Base-by-base conservation (phyloP, 495 filamentous ascomycete species). In the Penicillium silybi region DNA sequence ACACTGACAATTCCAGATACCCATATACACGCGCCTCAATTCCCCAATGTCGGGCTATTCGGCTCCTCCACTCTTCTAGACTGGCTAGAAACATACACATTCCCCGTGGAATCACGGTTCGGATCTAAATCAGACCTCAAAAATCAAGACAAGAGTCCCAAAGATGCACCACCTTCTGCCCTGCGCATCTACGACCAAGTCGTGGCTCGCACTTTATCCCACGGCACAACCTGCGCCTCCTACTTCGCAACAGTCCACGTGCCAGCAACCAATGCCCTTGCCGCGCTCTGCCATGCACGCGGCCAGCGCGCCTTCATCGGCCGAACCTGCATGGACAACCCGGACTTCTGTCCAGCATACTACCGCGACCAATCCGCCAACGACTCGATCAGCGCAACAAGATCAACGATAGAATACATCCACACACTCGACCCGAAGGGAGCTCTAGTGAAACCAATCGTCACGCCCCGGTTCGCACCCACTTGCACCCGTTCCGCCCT, bases 61-160 rank as follows among this genome's bases (percentile, higher is more conserved):
- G 92, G 92, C 64, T 87, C 86, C 43, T 83, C 86, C 3, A 95
- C 90, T 16, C 82, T 98, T 39, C 80, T 98, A 19, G 83, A 89
- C 69, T 98, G 92, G 92, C 80, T 98, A 5, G 75, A 90, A 54
- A 89, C 76, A 4, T 98, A 98, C 73, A 98, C 92, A n/a, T 98
- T 95, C 69, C 92, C 92, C 0, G 79, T 95, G 48, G 92, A 97
- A 70, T 75, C 82, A 11, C 88, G 85, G 16, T 80, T 96, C 48
- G 60, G 70, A 4, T 50, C 41, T 43, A 49, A 55, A 17, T 55
- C 48, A 13, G 56, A 50, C 40, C 56, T 53, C 9, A 39, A 53
- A 3, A 56, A 56, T 22, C 32, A 50, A 15, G 34, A 46, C n/a
- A 62, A 34, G 19, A 46, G 56, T 43, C 47, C 62, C 22, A 48